Base-by-base conservation (phyloP, 176 grass and related monocot species). In the Sorghum bicolor region DNA sequence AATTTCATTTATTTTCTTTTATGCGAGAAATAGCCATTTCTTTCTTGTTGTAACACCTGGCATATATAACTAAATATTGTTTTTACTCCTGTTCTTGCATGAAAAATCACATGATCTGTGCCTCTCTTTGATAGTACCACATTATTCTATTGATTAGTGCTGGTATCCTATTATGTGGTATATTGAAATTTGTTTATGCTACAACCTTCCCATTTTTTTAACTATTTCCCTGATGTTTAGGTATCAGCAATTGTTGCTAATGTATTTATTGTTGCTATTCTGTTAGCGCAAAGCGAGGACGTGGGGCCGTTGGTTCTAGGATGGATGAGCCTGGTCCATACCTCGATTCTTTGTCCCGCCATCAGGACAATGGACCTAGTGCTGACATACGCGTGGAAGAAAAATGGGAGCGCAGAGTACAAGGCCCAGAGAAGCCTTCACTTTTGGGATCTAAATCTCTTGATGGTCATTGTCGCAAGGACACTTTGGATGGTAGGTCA, bases 261-360 rank as follows among this genome's bases (percentile, higher is more conserved):
- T 40, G 29, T 5, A 22, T 78, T 7, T 80, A 67, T 66, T 81
- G 53, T 39, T 61, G 40, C 44, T 76, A 2, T 77, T 64, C 71
- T 88, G 25, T 22, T 81, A 98, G 95, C 79, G 82, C 74, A 13
- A 98, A 98, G 75, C 86, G 88, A 45, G 95, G 95, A 68, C 85
- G 95, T 66, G 95, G 95, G n/a, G 88, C 87, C 5, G 52, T 98
- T 82, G 95, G 95, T 76, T 94, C 92, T 70, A 89, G 95, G 76
- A 98, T 94, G 95, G 92, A 94, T 58, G 92, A 98, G 78, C 83
- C 90, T 73, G 95, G 92, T 86, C 90, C 95, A 58, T 91, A 86
- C 60, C 88, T 87, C 60, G 57, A 83, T 40, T 64, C 87, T 20
- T 29, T 70, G 15, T 61, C 70, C 1, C 43, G 25, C 33, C 1